Conservation (phyloP, 345 rosid genomes). For the Acer yangbiense region DNA sequence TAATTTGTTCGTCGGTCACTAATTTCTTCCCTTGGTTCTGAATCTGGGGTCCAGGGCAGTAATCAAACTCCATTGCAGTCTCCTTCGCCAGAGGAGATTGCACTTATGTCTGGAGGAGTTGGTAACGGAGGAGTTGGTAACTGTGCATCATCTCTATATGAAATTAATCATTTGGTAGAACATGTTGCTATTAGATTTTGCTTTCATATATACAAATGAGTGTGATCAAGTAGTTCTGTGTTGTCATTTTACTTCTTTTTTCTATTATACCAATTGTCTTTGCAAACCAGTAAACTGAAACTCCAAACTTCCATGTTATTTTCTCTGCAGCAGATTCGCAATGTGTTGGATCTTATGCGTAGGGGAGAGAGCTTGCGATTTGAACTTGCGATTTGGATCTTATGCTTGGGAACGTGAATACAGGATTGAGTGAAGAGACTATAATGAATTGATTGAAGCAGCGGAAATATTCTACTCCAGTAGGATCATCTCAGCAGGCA, state of each 20-base stretch:
- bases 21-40: constrained; percentile 51
- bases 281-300: not conserved
- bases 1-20: constrained; percentile 74
- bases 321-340: constrained; percentile 56
- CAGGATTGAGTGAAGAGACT: constrained; percentile 80
- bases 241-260: not conserved
- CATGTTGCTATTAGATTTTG: not conserved
- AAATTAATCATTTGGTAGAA: not conserved
- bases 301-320: constrained; percentile 27
- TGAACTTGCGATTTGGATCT: constrained; percentile 20
- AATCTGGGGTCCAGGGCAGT: constrained; percentile 50
- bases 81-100: constrained; percentile 44
- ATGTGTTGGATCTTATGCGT: constrained; percentile 85
- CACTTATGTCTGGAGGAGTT: constrained; percentile 45
- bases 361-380: constrained; percentile 75
- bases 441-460: constrained; percentile 48
- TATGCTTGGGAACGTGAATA: constrained; percentile 64
- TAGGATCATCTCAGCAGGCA: constrained; percentile 37
- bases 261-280: not conserved
- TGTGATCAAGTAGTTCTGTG: not conserved
- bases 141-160: not conserved
- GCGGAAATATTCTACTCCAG: constrained; percentile 34
- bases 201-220: not conserved
- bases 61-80: constrained; percentile 36
- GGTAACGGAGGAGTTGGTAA: constrained; percentile 19